Base-by-base conservation (phyloP, 2,329 filamentous ascomycete species). In the Chaetomium olivaceum region DNA sequence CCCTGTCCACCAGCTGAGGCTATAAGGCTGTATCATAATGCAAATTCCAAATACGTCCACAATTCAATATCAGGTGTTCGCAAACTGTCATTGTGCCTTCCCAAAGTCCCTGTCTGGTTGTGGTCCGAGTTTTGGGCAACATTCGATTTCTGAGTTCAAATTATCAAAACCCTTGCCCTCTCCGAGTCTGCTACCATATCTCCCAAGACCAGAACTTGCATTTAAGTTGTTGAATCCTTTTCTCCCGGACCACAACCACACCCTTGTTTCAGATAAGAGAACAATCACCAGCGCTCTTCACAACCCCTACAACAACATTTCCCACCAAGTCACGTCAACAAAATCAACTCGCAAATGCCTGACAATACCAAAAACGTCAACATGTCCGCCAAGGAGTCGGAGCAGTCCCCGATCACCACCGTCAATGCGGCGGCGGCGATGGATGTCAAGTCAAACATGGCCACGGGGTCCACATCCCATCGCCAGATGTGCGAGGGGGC, bases 1-100 rank as follows among this genome's bases (percentile, higher is more conserved):
- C 58, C 58, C 43, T 60, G 58, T 60, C 46, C 11, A 33, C 33
- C 27, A 51, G 58, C 43, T 43, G 39, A 50, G 25, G 16, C 19
- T 29, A 29, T 27, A 46, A 58, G 56, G n/a, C 56, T 27, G 16
- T 27, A 27, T 58, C 14, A 29, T 33, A 25, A 50, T 33, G 12
- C 11, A 16, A 33, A 60, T 60, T 60, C 29, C 25, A 50, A 33
- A 50, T 60, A 43, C 23, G 57, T 58, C 25, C 39, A 19, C 36
- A 48, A 58, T 51, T 51, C 19, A 4, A 48, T 50, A 29, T 50
- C 25, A 48, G 3, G 6, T 19, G 39, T 16, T 59, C 57, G 12
- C 36, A 19, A 33, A 33, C 27, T 50, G 39, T 31, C 43, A 50
- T 59, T 31, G 57, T 50, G 39, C 57, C 27, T 59, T 50, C 39